A percentile compares a stretch with the other conserved stretches of the same genome.
These are phyloP conservation scores for Darksidea phi DNA, from an alignment of 495 filamentous ascomycete species.

Conservation along the genomic window DNA sequence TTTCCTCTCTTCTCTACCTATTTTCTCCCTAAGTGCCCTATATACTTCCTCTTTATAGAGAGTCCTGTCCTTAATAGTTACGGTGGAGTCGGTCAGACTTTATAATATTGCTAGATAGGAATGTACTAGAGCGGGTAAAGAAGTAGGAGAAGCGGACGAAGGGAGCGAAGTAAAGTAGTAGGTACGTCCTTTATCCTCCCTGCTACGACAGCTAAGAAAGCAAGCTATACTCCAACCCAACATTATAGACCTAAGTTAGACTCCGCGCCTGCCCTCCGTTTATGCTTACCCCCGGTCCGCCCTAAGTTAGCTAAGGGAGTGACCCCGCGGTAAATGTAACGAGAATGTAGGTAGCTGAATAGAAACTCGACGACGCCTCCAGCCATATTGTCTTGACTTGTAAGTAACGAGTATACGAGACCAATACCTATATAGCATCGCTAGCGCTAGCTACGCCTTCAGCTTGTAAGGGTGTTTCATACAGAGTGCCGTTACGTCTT, in stretches of 20 bases:
- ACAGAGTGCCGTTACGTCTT: no score
- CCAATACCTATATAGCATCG: slow-evolving; percentile 1
- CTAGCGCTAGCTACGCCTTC: no score
- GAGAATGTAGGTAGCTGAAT: neutral
- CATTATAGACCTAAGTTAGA: neutral
- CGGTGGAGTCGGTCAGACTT: neutral
- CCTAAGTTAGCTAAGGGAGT: neutral
- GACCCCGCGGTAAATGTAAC: neutral
- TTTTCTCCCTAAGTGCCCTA: neutral
- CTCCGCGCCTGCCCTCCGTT: neutral
- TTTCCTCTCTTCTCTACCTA: neutral
- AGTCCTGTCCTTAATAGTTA: slow-evolving; percentile 1
- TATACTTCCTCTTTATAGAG: slow-evolving; percentile 10
- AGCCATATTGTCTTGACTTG: neutral
- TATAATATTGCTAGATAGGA: neutral
- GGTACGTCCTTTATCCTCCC: neutral
- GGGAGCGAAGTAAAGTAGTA: neutral
- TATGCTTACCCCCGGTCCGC: neutral
- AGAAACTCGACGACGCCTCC: neutral
- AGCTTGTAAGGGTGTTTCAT: no score
- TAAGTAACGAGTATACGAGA: neutral
- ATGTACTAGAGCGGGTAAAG: slow-evolving; percentile 1
- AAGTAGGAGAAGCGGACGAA: neutral
- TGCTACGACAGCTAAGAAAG: neutral
- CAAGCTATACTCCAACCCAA: neutral